Base-by-base conservation (phyloP, 306 rosid genomes). In the Quercus bicolor region DNA sequence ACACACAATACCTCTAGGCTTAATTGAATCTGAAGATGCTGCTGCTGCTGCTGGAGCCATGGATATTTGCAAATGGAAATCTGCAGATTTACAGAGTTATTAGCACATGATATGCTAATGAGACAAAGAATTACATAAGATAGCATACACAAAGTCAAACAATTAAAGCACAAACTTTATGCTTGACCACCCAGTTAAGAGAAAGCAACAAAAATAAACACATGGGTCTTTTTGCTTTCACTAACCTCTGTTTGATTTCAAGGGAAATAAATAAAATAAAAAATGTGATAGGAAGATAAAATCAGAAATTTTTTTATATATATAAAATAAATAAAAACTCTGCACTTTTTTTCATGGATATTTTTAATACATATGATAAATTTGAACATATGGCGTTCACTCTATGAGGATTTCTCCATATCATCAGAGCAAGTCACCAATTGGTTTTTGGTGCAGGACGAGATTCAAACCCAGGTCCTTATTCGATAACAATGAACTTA, bases 1-100 rank as follows among this genome's bases (percentile, higher is more conserved):
- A 70, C 45, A 80, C n/a, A 43, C 34, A 51, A 51, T 69, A 96
- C 99, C 99, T 93, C 90, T 86, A 20, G 99, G 90, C 37, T 90
- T 88, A 31, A 96, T 83, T 11, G 89, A 85, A 45, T 93, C 93
- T 12, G 97, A 79, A 78, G 92, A 86, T 65, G 90, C 87, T 79
- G 79, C 81, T 74, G 82, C 74, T 7, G 91, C 78, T 45, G 48
- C 79, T 7, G 93, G 91, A 78, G 97, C 96, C 98, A 93, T 93
- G 37, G 81, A 14, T 48, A 23, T 74, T 76, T 68, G 76, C 48
- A 80, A 76, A 54, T n/a, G 82, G 68, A 81, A 74, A 81, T 83
- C 92, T 84, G 89, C 65, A 80, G 45, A 62, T 33, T n/a, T 59
- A 85, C 62, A 78, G 48, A 85, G 7, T 56, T 5, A 65, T 0